Evolutionary conservation across 495 filamentous ascomycete genomes (phyloP).

Genomic region (Symbiotaphrina buchneri): DNA sequence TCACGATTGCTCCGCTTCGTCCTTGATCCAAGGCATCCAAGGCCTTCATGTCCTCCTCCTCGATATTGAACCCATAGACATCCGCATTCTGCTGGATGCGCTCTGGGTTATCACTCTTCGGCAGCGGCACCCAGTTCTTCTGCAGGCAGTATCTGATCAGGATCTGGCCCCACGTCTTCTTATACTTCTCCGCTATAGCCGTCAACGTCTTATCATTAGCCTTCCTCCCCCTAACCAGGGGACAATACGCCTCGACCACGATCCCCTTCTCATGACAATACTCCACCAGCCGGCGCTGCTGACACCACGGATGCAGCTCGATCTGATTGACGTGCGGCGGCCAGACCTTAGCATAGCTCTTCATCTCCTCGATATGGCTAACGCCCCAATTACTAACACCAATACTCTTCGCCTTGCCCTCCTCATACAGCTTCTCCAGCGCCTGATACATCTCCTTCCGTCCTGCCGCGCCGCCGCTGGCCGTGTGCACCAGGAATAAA

Average conservation of each 20-base stretch:
- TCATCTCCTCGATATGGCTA: conserved; percentile 36
- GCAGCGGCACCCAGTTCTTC: conserved; percentile 23
- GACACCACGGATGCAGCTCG: conserved; percentile 47
- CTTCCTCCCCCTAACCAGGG: conserved; percentile 38
- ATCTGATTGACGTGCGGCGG: conserved; percentile 52
- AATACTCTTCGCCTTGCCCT: conserved; percentile 35
- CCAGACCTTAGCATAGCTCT: conserved; percentile 32
- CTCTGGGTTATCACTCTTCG: conserved; percentile 23
- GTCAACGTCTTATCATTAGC: conserved; percentile 29
- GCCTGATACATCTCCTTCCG: conserved; percentile 42
- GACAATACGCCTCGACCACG: conserved; percentile 41
- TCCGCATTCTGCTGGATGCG: conserved; percentile 23
- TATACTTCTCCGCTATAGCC: conserved; percentile 26
- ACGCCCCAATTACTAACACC: conserved; percentile 53
- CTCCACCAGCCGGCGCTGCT: conserved; percentile 33
- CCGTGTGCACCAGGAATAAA: conserved; percentile 45
- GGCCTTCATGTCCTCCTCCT: conserved; percentile 18
- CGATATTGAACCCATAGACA: conserved; percentile 21
- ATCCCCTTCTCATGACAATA: conserved; percentile 41
- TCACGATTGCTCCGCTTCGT: conserved; percentile 1
- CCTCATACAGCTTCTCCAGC: conserved; percentile 31
- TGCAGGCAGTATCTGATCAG: conserved; percentile 30
- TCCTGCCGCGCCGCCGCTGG: conserved; percentile 25
- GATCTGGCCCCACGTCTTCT: conserved; percentile 25
- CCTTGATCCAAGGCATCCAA: conserved; percentile 17